These are phyloP conservation scores for Solanum etuberosum DNA, from an alignment of 257 asterid genomes.

Conservation along the genomic window DNA sequence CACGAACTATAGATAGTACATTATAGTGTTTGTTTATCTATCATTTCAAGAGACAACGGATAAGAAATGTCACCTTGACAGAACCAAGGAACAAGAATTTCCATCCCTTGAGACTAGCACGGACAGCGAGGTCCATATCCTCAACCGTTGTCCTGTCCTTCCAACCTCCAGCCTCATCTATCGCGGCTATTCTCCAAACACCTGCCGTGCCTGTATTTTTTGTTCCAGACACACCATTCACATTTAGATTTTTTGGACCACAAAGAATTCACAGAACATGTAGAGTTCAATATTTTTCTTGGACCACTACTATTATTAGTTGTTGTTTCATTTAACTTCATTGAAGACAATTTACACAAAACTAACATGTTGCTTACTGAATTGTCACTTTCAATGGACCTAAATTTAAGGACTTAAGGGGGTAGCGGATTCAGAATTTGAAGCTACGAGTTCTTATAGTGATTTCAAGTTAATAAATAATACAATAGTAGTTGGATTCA, in stretches of 20 bases:
- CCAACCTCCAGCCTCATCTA: slow-evolving; percentile 99
- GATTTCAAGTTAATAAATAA: not conserved
- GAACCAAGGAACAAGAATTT: slow-evolving; percentile 73
- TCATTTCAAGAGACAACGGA: not conserved
- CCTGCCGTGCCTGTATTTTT: slow-evolving; percentile 72
- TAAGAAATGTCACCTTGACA: slow-evolving; percentile 24
- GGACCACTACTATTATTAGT: not conserved
- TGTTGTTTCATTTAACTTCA: not conserved
- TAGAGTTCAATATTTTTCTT: not conserved
- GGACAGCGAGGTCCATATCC: slow-evolving; percentile 98
- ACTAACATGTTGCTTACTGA: not conserved
- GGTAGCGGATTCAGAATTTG: not conserved
- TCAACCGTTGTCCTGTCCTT: slow-evolving; percentile 90
- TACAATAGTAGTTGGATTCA: not conserved
- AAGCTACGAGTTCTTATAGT: not conserved
- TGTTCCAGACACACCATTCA: not conserved
- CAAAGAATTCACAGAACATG: not conserved
- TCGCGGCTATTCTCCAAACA: slow-evolving; percentile 88
- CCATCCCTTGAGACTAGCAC: slow-evolving; percentile 94
- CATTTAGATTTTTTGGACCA: not conserved
- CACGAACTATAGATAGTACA: not conserved
- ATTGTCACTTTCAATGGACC: not conserved
- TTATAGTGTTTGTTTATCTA: not conserved
- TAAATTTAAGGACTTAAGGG: not conserved
- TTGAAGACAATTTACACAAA: not conserved